Conservation (phyloP, 2,329 filamentous ascomycete genomes). For the Sclerotinia nivalis region DNA sequence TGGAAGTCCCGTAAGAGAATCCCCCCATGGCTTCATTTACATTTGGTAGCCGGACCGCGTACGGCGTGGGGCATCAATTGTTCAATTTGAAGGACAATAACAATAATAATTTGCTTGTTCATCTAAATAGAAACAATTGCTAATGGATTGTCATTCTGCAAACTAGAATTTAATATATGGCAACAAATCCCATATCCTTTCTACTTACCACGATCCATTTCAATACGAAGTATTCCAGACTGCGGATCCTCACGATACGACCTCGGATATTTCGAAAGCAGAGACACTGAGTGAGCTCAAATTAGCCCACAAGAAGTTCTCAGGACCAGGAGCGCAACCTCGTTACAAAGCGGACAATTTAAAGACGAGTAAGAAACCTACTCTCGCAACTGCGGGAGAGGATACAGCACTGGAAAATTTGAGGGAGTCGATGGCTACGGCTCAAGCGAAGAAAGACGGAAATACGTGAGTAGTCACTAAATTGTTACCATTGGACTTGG, state of each 20-base stretch:
- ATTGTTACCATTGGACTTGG: slow-evolving; percentile 21
- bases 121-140: background rate
- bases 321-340: slow-evolving; percentile 1
- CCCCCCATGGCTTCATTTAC: slow-evolving; percentile 22
- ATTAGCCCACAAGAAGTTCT: slow-evolving; percentile 20
- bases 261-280: slow-evolving; percentile 14
- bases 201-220: slow-evolving; percentile 47
- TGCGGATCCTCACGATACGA: slow-evolving; percentile 45
- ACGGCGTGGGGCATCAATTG: background rate
- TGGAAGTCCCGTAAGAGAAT: slow-evolving; percentile 56
- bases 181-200: slow-evolving; percentile 24
- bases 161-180: slow-evolving; percentile 22
- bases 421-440: slow-evolving; percentile 48
- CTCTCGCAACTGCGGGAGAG: slow-evolving; percentile 45
- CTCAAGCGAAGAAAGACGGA: slow-evolving; percentile 48
- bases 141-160: slow-evolving; percentile 22
- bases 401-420: slow-evolving; percentile 54
- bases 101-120: slow-evolving; percentile 27
- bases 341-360: slow-evolving; percentile 11
- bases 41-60: background rate
- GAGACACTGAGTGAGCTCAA: slow-evolving; percentile 1
- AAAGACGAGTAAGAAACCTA: slow-evolving; percentile 16
- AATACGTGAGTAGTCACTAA: slow-evolving; percentile 47
- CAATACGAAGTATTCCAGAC: slow-evolving; percentile 58
- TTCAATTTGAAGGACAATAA: background rate